These are phyloP conservation scores for Stereum hirsutum DNA, from an alignment of 1,284 basidiomycete genomes.

Conservation along the genomic window DNA sequence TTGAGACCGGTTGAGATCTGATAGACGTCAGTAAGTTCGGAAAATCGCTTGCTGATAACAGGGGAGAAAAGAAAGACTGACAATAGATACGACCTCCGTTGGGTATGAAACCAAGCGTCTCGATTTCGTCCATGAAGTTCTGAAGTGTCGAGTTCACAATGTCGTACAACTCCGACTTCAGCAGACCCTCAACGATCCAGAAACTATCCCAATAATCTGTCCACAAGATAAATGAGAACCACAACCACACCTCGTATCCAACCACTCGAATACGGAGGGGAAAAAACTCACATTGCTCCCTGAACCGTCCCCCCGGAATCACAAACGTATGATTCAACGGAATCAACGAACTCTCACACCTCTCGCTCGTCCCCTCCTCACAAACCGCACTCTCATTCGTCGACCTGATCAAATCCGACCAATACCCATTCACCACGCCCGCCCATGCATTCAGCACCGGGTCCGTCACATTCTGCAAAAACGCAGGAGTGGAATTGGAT, in stretches of 20 bases:
- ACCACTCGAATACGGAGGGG: background rate
- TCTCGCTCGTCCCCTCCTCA: slow-evolving; percentile 25
- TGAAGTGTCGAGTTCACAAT: slow-evolving; percentile 72
- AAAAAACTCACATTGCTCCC: slow-evolving; percentile 49
- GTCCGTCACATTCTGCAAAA: slow-evolving; percentile 67
- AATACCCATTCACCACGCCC: slow-evolving; percentile 74
- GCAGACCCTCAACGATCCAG: slow-evolving; percentile 81
- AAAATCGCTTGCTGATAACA: background rate
- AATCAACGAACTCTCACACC: slow-evolving; percentile 78
- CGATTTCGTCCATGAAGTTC: slow-evolving; percentile 91
- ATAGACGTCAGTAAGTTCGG: background rate
- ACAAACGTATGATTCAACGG: slow-evolving; percentile 88
- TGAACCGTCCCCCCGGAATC: slow-evolving; percentile 75
- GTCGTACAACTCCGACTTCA: slow-evolving; percentile 68
- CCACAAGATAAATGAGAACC: background rate
- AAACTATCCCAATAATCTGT: slow-evolving; percentile 79
- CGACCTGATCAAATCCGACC: slow-evolving; percentile 68
- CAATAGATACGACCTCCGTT: slow-evolving; percentile 86
- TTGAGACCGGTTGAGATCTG: slow-evolving; percentile 83
- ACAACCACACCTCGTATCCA: too few species aligned
- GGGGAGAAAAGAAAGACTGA: slow-evolving; percentile 22
- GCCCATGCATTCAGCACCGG: slow-evolving; percentile 67
- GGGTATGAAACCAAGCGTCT: slow-evolving; percentile 79
- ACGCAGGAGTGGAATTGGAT: slow-evolving; percentile 59
- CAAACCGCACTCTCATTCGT: slow-evolving; percentile 72